Conservation (phyloP, 1,284 basidiomycete genomes). For the Testicularia cyperi region DNA sequence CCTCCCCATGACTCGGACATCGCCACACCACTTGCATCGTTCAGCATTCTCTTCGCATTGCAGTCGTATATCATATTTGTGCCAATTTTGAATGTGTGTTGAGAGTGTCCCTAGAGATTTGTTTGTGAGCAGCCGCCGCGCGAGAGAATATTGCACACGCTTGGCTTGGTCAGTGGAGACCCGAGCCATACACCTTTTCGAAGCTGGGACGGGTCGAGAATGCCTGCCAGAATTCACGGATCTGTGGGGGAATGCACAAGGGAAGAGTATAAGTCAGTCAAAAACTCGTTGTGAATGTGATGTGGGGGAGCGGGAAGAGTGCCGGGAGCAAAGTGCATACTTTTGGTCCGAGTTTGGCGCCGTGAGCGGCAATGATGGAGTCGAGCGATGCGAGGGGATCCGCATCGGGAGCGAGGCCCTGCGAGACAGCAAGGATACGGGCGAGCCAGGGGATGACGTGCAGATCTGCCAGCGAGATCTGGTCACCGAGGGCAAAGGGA, state of each 20-base stretch:
- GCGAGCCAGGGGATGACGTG: conserved; percentile 78
- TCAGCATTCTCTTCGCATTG: not conserved
- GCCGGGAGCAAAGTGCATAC: not conserved
- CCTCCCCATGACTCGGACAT: too few species aligned
- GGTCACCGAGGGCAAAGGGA: conserved; percentile 72
- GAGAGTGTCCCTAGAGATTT: too few species aligned
- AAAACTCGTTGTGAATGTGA: too few species aligned
- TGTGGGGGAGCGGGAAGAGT: too few species aligned
- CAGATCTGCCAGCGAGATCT: conserved; percentile 76
- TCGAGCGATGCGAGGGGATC: conserved; percentile 4
- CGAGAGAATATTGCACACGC: not conserved
- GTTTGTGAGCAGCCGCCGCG: too few species aligned
- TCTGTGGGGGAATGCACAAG: too few species aligned
- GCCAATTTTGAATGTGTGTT: too few species aligned
- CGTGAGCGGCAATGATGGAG: not conserved
- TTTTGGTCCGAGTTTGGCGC: conserved; percentile 12
- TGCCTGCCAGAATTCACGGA: conserved; percentile 11
- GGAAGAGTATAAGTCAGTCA: too few species aligned
- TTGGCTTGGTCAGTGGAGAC: conserved; percentile 41
- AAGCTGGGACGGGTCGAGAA: conserved; percentile 27
- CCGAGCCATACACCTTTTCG: conserved; percentile 30
- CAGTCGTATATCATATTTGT: too few species aligned
- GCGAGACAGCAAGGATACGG: conserved; percentile 52
- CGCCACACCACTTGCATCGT: too few species aligned
- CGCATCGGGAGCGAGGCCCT: not conserved